These are phyloP conservation scores for Sporisorium exsertum DNA, from an alignment of 1,284 basidiomycete genomes.

Conservation along the genomic window DNA sequence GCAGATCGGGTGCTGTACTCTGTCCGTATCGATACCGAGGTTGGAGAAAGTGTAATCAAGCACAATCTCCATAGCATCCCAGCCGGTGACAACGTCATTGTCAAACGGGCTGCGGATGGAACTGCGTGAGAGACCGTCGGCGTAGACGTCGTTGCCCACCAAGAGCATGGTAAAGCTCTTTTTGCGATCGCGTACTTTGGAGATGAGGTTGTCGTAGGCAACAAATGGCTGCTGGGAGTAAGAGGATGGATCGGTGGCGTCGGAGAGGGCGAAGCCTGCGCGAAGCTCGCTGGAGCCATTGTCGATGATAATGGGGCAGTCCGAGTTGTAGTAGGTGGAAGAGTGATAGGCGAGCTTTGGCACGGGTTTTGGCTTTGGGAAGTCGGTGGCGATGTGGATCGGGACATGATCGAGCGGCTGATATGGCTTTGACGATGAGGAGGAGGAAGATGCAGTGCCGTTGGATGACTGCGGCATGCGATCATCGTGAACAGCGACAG, in stretches of 20 bases:
- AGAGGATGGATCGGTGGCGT: slow-evolving; percentile 41
- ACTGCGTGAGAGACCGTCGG: slow-evolving; percentile 58
- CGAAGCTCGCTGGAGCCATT: slow-evolving; percentile 88
- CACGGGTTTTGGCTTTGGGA: slow-evolving; percentile 45
- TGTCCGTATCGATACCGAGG: slow-evolving; percentile 82
- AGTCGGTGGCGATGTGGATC: slow-evolving; percentile 37
- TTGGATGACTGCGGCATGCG: slow-evolving; percentile 19
- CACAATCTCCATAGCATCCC: slow-evolving; percentile 78
- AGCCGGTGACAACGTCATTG: slow-evolving; percentile 63
- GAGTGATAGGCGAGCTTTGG: slow-evolving; percentile 44
- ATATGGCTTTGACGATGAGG: slow-evolving; percentile 22
- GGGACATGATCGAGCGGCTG: slow-evolving; percentile 50
- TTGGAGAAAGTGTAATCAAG: slow-evolving; percentile 91
- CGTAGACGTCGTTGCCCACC: slow-evolving; percentile 64
- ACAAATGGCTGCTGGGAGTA: slow-evolving; percentile 43
- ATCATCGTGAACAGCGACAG: slow-evolving; percentile 41
- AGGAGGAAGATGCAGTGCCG: slow-evolving; percentile 18
- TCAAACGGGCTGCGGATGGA: slow-evolving; percentile 64
- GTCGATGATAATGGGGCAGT: slow-evolving; percentile 83
- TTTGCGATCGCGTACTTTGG: slow-evolving; percentile 64
- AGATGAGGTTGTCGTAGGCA: slow-evolving; percentile 63
- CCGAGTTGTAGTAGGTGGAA: slow-evolving; percentile 53
- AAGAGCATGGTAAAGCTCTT: slow-evolving; percentile 57
- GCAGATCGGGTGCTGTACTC: slow-evolving; percentile 88
- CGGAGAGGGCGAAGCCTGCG: slow-evolving; percentile 80